Conservation (phyloP, 1,284 basidiomycete genomes). For the Vanrija pseudolonga region DNA sequence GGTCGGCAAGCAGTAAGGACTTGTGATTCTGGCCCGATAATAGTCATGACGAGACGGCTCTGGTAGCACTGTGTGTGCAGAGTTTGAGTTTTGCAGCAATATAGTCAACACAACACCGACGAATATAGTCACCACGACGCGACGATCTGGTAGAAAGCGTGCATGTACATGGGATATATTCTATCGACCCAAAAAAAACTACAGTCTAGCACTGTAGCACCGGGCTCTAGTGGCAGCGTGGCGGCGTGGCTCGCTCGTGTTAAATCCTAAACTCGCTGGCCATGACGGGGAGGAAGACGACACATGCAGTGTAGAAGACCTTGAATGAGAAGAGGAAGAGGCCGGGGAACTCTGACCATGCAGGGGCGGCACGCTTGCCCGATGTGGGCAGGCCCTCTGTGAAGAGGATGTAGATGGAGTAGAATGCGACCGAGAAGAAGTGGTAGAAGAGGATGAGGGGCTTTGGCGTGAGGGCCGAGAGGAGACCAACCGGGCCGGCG, state of each 20-base stretch:
- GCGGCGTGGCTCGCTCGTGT: neutral
- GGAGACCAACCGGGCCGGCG: conserved; percentile 78
- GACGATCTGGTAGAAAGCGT: no score
- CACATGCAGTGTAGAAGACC: conserved; percentile 80
- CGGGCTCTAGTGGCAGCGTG: no score
- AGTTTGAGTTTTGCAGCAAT: no score
- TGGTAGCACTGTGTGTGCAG: no score
- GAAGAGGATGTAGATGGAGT: conserved; percentile 83
- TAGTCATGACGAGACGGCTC: no score
- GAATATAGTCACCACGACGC: no score
- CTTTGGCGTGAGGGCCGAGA: conserved; percentile 68
- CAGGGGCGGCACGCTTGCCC: conserved; percentile 38
- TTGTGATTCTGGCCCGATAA: no score
- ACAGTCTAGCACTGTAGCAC: neutral
- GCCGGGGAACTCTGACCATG: conserved; percentile 60
- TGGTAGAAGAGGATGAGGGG: conserved; percentile 78
- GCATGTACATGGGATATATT: conserved; percentile 7
- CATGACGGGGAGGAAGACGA: conserved; percentile 79
- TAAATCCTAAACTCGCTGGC: conserved; percentile 68
- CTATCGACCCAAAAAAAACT: neutral
- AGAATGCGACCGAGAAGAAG: conserved; percentile 94
- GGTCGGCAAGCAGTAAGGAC: no score
- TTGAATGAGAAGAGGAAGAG: conserved; percentile 57
- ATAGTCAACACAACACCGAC: no score
- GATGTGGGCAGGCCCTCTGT: conserved; percentile 56